Evolutionary conservation across 2,329 filamentous ascomycete genomes (phyloP), one percentile per base, ranked within the genome.

Genomic region (Pyricularia sp.): DNA sequence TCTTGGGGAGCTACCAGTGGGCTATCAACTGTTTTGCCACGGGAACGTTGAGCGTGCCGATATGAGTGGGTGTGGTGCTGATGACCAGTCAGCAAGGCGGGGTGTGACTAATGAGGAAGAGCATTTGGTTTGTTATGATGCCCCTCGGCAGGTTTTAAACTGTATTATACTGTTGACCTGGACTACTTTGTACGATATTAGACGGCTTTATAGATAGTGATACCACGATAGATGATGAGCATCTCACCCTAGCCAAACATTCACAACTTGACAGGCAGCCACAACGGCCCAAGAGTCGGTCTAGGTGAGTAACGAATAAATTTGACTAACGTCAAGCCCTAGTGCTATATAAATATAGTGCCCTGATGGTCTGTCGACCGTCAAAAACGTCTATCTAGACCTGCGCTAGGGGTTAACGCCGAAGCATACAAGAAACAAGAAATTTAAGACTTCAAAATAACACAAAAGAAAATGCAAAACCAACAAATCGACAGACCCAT

Each of bases 1-100:
- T 99, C 81, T 79, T 98, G 75, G 95, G 94, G 0, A 94, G 91
- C 74, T 97, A 97, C 78, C 93, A 97, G 78, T 95, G 90, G 88
- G 91, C 89, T 26, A 90, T 90, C 74, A 97, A 97, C 81, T 82
- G 88, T 36, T 78, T 96, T n/a, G 65, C 65, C 59, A 28, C 25
- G 59, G 59, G 59, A 17, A 63, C 59, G 59, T 30, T 63, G 59
- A 3, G 17, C 12, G 25, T 63, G 12, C 59, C 59, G 59, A 14
- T 63, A 30, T 63, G 25, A 63, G 59, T 26, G 11, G 11, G 1
- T 23, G 25, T 26, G 59, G 3, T 7, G 25, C 12, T 12, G 25
- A 28, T 25, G 4, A 61, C 23, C 26, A 26, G 14, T 28, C 14
- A 63, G n/a, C 23, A 20, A 14, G 4, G 58, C n/a, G 59, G 25